phyloP scores from a whole-genome alignment of 2,329 filamentous ascomycete genomes.

The Aspergillus sp. region DNA sequence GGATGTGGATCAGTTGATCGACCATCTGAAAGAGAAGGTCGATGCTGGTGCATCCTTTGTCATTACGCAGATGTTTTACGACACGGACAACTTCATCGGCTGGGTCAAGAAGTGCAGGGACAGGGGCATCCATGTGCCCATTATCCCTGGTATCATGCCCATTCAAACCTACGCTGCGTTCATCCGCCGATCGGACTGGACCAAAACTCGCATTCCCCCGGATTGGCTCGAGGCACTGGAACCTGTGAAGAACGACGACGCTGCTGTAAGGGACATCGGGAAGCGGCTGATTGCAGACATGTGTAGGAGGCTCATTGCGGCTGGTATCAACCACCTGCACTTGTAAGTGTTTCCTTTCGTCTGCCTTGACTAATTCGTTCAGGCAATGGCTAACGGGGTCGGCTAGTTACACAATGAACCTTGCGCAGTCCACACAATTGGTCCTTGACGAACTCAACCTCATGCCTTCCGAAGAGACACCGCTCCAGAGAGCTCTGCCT shows the following conservation, averaged over 20 bases:
- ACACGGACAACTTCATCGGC: constrained; percentile 87
- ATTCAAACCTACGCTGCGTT: constrained; percentile 96
- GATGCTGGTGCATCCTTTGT: constrained; percentile 92
- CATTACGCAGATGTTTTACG: constrained; percentile 99
- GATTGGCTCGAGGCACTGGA: constrained; percentile 81
- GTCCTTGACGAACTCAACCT: constrained; percentile 86
- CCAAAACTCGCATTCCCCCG: constrained; percentile 78
- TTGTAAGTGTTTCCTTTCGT: constrained; percentile 58
- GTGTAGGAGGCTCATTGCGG: constrained; percentile 80
- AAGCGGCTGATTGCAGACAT: constrained; percentile 84
- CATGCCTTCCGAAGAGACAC: constrained; percentile 73
- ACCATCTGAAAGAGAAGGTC: constrained; percentile 95
- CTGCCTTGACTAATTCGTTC: background rate
- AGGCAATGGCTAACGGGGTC: background rate
- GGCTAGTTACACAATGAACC: constrained; percentile 89
- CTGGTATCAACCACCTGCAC: constrained; percentile 84
- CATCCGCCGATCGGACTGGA: constrained; percentile 84
- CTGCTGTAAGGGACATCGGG: constrained; percentile 85
- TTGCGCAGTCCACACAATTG: constrained; percentile 91
- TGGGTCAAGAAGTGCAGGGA: constrained; percentile 88
- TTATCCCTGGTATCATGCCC: constrained; percentile 86
- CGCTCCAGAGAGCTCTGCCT: constrained; percentile 84
- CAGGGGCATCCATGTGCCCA: constrained; percentile 78
- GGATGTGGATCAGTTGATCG: constrained; percentile 78
- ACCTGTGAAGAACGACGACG: constrained; percentile 94